These are phyloP conservation scores for Tetragonia tetragonoides DNA, from an alignment of 148 eudicot species.

Conservation along the genomic window DNA sequence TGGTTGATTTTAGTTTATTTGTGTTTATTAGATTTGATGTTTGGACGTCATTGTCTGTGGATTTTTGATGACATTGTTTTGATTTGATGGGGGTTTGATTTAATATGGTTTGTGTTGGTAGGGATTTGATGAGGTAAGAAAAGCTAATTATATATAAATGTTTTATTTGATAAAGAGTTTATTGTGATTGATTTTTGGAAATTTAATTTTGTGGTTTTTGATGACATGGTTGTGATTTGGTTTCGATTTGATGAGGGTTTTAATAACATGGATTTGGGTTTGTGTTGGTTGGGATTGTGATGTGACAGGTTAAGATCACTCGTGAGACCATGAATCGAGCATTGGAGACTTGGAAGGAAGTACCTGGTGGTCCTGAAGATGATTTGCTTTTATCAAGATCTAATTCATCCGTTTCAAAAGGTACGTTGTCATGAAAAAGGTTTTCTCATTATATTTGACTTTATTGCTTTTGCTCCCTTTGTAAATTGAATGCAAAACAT, in stretches of 20 bases:
- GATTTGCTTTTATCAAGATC: slow-evolving; percentile 33
- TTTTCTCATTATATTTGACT: neutral
- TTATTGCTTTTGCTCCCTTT: neutral
- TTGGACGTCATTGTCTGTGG: too few relatives aligned
- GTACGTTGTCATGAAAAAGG: slow-evolving; percentile 28
- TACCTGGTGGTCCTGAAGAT: slow-evolving; percentile 40
- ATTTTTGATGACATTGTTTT: too few relatives aligned
- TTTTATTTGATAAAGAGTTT: too few relatives aligned
- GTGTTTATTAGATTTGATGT: too few relatives aligned
- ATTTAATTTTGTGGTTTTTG: neutral
- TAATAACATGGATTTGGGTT: slow-evolving; percentile 4
- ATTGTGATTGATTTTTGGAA: too few relatives aligned
- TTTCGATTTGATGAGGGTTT: neutral
- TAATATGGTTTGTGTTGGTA: too few relatives aligned
- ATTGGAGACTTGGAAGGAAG: slow-evolving; percentile 64
- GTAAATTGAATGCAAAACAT: neutral
- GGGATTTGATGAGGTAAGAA: too few relatives aligned
- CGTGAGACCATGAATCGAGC: slow-evolving; percentile 70
- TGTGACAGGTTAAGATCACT: slow-evolving; percentile 61
- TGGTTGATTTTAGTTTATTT: too few relatives aligned
- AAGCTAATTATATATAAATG: too few relatives aligned
- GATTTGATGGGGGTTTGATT: too few relatives aligned
- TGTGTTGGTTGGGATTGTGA: slow-evolving; percentile 4
- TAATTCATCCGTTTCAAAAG: slow-evolving; percentile 42
- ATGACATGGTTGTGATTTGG: neutral